phyloP scores from a whole-genome alignment of 352 stramenopile genomes.

The Globisporangium iwayamae region DNA sequence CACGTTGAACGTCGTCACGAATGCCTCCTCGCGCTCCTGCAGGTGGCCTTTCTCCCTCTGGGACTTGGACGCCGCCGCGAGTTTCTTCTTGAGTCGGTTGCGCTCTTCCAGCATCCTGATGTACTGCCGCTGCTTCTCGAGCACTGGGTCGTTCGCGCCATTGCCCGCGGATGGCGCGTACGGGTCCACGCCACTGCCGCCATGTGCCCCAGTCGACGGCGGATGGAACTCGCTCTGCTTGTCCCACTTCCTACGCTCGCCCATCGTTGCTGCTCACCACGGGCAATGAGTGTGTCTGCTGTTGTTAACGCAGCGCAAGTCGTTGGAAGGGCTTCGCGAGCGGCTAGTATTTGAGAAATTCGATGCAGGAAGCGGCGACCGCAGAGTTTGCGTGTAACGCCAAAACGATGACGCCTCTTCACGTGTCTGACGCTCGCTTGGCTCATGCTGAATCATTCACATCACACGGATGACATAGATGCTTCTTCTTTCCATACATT shows the following conservation, averaged over 20 bases:
- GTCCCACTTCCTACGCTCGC: slow-evolving; percentile 46
- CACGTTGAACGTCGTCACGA: slow-evolving; percentile 80
- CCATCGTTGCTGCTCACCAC: slow-evolving; percentile 17
- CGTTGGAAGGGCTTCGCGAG: neutral
- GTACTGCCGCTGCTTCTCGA: slow-evolving; percentile 80
- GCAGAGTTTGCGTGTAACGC: neutral
- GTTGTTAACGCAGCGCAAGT: neutral
- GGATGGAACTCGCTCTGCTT: slow-evolving; percentile 35
- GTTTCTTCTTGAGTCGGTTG: slow-evolving; percentile 78
- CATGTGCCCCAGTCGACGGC: neutral
- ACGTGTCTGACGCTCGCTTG: neutral
- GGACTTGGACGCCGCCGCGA: slow-evolving; percentile 52
- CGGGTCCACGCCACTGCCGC: neutral
- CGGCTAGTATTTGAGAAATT: neutral
- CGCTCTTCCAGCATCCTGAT: slow-evolving; percentile 83
- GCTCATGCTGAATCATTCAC: too few species aligned
- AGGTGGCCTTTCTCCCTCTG: slow-evolving; percentile 47
- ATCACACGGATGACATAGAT: too few species aligned
- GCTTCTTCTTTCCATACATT: too few species aligned
- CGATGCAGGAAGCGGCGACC: neutral
- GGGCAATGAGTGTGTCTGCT: neutral
- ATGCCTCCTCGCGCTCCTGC: slow-evolving; percentile 66
- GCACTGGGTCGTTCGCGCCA: slow-evolving; percentile 36
- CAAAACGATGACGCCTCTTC: neutral
- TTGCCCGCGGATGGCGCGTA: neutral